Base-by-base conservation (phyloP, 2,329 filamentous ascomycete species). In the Pseudogymnoascus verrucosus region DNA sequence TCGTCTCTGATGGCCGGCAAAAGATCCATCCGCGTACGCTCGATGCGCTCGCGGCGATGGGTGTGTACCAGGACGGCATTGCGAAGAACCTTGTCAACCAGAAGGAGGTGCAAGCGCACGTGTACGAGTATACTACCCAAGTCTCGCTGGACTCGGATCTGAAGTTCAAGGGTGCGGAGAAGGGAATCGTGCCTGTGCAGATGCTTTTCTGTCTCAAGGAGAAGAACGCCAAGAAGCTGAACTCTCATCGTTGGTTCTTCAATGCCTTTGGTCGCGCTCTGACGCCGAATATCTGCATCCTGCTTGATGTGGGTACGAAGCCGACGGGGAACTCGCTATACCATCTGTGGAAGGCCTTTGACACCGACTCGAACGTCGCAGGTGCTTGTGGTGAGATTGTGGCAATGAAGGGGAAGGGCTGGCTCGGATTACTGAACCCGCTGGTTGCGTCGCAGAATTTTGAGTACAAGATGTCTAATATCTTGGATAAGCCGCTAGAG, bases 391-490 rank as follows among this genome's bases (percentile, higher is more conserved):
- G 95, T 68, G 95, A 99, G 76, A 99, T 99, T 76, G 96, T 93
- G 74, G 95, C 95, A 0, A 96, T 96, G 78, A 96, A 97, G 75
- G 95, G 95, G 6, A 91, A 88, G 68, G 87, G 84, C 23, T 93
- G 91, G 72, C 79, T 86, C 4, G 91, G 93, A 67, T 82, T 99
- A 14, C 79, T 99, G 54, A 99, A 99, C 71, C 95, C 95, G 0
- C 81, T 99, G 5, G 93, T 99, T 14, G 95, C 95, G 0, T 96
- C 92, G 54, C 95, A 99, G 72, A 99, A 99, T 74, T 99, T 99
- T 69, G 95, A 99, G 79, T 99, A 99, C 81, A 99, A 99, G 77
- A 97, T 99, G 91, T 96, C 92, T 42, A 99, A 99, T 71, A 99
- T 99, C 71, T 82, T 99, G 26, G 95, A 99, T 75, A 99, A 99